Base-by-base conservation (phyloP, 176 grass and related monocot genomes). In the Eragrostis curvula region DNA sequence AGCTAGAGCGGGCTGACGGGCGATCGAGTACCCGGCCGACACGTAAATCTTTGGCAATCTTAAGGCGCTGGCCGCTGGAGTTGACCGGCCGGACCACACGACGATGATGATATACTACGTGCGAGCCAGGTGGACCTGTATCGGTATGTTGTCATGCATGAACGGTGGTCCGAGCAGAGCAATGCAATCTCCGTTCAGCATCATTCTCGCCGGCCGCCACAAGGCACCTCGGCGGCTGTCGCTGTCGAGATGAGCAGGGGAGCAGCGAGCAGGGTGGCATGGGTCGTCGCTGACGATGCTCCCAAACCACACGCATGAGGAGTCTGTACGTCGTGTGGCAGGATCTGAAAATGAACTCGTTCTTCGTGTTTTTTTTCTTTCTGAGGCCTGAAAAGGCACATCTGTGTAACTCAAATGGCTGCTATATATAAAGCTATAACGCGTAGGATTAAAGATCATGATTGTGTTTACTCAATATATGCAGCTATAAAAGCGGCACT, bases 11-110 rank as follows among this genome's bases (percentile, higher is more conserved):
- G 52, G 17, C 52, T 8, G 52, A 55, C 7, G 52, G 52, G 8
- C 18, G 55, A 57, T 24, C 55, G 55, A 57, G 55, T 23, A 3
- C 55, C 55, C 3, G 53, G 8, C 20, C 43, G 68, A 70, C 68
- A 70, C 43, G 43, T 47, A 28, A 71, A 71, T 48, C 68, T 25
- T 71, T 47, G 44, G 44, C 23, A 28, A 71, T 82, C 68, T n/a
- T 32, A 72, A 18, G 53, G 67, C 23, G 0, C 21, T n/a, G 64
- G 32, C 32, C 25, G 4, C 23, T 9, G 43, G 68, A 24, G 55
- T 23, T 58, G 55, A 7, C 21, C 1, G 49, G 25, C 44, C 30
- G 45, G 75, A 78, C 59, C 59, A 65, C 59, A 20, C 2, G 41
- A 45, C 16, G 23, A 27, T 8, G 73, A 43, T 40, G 52, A 7